A percentile compares a stretch with the other conserved stretches of the same genome.
Evolutionary conservation across 2,329 filamentous ascomycete genomes (phyloP).

Genomic region (Taxawa tesnikishii): DNA sequence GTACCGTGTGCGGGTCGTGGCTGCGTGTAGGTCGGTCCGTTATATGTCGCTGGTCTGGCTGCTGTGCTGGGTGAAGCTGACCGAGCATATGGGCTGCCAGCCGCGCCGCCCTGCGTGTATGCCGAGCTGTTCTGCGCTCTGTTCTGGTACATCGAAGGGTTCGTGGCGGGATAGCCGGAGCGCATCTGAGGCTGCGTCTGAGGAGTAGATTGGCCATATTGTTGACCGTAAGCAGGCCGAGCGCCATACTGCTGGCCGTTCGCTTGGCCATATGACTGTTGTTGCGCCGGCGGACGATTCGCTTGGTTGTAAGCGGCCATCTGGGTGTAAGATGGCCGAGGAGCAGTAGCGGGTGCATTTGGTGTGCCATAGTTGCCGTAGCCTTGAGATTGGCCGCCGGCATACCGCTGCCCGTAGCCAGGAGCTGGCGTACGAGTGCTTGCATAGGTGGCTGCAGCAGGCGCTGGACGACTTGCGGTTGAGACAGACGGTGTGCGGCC

Average conservation of each 20-base stretch:
- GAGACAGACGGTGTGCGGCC: slow-evolving; percentile 7
- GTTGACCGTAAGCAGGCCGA: background rate
- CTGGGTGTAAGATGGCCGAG: slow-evolving; percentile 11
- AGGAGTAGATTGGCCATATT: background rate
- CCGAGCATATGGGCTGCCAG: background rate
- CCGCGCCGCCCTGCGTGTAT: background rate
- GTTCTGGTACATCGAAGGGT: background rate
- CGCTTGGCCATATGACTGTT: slow-evolving; percentile 13
- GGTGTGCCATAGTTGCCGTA: slow-evolving; percentile 11
- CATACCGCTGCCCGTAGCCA: slow-evolving; percentile 15
- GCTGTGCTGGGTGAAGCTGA: slow-evolving; percentile 10
- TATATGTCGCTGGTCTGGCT: slow-evolving; percentile 2
- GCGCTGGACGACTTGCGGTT: slow-evolving; percentile 1
- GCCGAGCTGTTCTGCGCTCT: background rate
- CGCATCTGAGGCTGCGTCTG: background rate
- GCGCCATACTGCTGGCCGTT: slow-evolving; percentile 7
- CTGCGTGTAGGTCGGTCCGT: slow-evolving; percentile 4
- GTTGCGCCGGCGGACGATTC: slow-evolving; percentile 13
- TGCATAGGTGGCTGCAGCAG: slow-evolving; percentile 8
- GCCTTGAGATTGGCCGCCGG: slow-evolving; percentile 10
- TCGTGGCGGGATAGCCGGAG: slow-evolving; percentile 1
- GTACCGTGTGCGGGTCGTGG: slow-evolving; percentile 3
- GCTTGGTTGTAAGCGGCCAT: slow-evolving; percentile 10
- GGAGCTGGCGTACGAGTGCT: slow-evolving; percentile 13
- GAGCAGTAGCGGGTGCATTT: slow-evolving; percentile 12